Percentiles rank a stretch among this genome's conserved stretches.
phyloP scores from a whole-genome alignment of 2,329 filamentous ascomycete species.

The Cadophora gregata region DNA sequence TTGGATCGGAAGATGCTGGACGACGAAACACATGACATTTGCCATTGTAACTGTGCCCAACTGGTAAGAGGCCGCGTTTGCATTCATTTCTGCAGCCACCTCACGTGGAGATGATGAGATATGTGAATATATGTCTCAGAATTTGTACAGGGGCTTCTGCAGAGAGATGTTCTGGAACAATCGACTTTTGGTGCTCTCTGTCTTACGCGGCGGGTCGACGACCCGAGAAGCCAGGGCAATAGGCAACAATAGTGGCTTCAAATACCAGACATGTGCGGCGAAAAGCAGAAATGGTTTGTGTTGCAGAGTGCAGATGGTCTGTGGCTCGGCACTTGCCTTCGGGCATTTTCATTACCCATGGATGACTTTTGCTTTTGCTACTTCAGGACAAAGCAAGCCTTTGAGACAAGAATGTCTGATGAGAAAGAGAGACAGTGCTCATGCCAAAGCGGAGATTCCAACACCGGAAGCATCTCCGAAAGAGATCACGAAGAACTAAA shows the following conservation, averaged over 20 bases:
- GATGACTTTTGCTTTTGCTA: not conserved
- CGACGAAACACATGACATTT: not conserved
- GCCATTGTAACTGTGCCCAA: not conserved
- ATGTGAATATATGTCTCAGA: slow-evolving; percentile 9
- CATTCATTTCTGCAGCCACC: not conserved
- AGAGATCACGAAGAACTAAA: not conserved
- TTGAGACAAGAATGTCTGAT: slow-evolving; percentile 8
- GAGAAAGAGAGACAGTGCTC: not conserved
- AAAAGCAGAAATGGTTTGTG: not conserved
- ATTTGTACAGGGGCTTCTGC: not conserved
- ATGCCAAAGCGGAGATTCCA: not conserved
- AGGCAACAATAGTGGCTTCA: not conserved
- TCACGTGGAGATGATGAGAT: slow-evolving; percentile 11
- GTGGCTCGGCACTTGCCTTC: slow-evolving; percentile 5
- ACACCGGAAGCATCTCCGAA: not conserved
- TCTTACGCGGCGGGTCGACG: slow-evolving; percentile 1
- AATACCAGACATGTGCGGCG: not conserved
- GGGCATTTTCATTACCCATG: not conserved
- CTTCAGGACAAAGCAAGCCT: not conserved
- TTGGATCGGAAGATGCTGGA: slow-evolving; percentile 6
- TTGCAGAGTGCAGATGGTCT: not conserved
- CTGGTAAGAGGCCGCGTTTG: not conserved
- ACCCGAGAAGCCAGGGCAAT: slow-evolving; percentile 1
- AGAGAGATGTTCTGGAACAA: slow-evolving; percentile 8
- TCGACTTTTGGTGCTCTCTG: not conserved